Percentiles rank a stretch among this genome's conserved stretches.
phyloP scores from a whole-genome alignment of 2,329 filamentous ascomycete genomes.

The Alternaria triticina region DNA sequence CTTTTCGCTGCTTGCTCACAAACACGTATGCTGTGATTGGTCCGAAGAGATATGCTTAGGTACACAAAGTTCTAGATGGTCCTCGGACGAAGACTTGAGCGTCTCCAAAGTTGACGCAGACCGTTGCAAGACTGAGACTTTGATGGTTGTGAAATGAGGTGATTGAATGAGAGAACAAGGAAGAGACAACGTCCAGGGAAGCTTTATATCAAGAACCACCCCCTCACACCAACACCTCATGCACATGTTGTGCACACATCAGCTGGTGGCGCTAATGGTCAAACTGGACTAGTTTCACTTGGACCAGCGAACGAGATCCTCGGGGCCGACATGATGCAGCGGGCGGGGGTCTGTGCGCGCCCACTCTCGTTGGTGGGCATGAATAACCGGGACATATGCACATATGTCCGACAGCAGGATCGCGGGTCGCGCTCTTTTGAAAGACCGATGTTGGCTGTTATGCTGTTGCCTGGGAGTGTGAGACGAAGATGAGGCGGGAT shows the following conservation, averaged over 20 bases:
- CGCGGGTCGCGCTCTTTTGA: neutral
- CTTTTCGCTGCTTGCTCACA: constrained; percentile 23
- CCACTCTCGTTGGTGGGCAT: neutral
- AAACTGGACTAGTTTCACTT: neutral
- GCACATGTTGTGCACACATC: neutral
- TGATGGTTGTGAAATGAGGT: neutral
- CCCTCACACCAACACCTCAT: constrained; percentile 1
- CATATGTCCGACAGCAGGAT: neutral
- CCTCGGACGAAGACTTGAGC: neutral
- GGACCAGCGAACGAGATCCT: neutral
- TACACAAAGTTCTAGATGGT: neutral
- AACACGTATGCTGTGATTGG: constrained; percentile 29
- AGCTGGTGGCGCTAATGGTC: neutral
- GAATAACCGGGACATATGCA: neutral
- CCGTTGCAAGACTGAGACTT: neutral
- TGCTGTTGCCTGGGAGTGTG: constrained; percentile 3
- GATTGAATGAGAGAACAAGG: neutral
- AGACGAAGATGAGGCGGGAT: neutral
- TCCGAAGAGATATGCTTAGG: constrained; percentile 9
- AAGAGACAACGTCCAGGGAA: neutral
- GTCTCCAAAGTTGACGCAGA: neutral
- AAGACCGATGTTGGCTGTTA: neutral
- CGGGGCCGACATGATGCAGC: neutral
- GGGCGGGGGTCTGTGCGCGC: neutral
- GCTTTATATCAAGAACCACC: neutral